These are phyloP conservation scores for Kwoniella dendrophila DNA, from an alignment of 768 basidiomycete genomes.

Conservation along the genomic window DNA sequence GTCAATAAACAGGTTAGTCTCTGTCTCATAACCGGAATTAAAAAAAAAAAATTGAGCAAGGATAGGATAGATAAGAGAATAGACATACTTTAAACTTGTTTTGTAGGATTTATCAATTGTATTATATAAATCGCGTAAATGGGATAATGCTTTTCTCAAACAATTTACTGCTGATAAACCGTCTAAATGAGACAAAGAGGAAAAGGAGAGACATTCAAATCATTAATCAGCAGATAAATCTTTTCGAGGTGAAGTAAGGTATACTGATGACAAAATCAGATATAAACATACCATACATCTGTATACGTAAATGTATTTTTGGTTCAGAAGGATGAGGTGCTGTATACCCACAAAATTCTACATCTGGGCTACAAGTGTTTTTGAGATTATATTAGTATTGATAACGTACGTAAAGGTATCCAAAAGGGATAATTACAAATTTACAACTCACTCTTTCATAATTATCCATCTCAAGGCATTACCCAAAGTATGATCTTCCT, in stretches of 20 bases:
- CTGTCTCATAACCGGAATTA: neutral
- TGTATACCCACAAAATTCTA: conserved; percentile 97
- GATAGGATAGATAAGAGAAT: neutral
- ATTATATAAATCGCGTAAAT: conserved; percentile 75
- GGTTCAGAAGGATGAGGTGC: conserved; percentile 97
- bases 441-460: conserved; percentile 86
- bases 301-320: conserved; percentile 93
- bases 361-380: conserved; percentile 70
- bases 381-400: neutral
- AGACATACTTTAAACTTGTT: conserved; percentile 60
- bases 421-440: neutral
- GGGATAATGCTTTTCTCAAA: conserved; percentile 71
- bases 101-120: conserved; percentile 72
- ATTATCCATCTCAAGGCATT: conserved; percentile 96
- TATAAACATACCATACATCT: conserved; percentile 88
- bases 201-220: neutral
- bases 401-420: neutral
- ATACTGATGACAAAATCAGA: neutral
- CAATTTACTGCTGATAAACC: conserved; percentile 81
- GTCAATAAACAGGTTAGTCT: neutral
- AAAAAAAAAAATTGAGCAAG: neutral
- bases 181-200: conserved; percentile 66
- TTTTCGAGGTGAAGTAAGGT: neutral
- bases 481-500: conserved; percentile 95
- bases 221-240: neutral